These are phyloP conservation scores for Betula pendula DNA, from an alignment of 306 rosid genomes.

Conservation along the genomic window DNA sequence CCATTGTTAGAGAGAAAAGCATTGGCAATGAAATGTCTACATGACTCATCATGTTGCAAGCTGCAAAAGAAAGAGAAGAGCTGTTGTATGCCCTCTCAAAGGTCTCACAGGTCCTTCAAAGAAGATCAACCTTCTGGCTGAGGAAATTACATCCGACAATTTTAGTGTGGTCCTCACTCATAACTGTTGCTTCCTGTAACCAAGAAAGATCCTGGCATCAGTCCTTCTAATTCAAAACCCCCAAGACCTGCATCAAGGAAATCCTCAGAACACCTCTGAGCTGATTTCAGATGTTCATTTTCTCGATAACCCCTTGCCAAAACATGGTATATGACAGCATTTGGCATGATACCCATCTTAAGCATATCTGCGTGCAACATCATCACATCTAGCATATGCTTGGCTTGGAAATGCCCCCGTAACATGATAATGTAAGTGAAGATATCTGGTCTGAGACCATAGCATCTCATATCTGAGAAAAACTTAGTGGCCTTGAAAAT, in stretches of 20 bases:
- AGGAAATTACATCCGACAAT: slow-evolving; percentile 7
- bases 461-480: slow-evolving; percentile 62
- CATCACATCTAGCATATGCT: slow-evolving; percentile 54
- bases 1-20: neutral
- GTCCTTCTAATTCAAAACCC: slow-evolving; percentile 12
- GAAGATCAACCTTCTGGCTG: neutral
- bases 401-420: slow-evolving; percentile 47
- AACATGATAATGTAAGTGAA: slow-evolving; percentile 52
- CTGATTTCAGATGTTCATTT: slow-evolving; percentile 39
- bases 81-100: neutral
- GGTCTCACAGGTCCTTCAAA: neutral
- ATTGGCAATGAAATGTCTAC: neutral
- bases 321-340: slow-evolving; percentile 24
- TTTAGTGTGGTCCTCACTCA: neutral
- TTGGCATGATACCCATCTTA: slow-evolving; percentile 56
- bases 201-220: neutral
- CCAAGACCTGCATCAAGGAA: slow-evolving; percentile 23
- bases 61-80: neutral
- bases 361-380: slow-evolving; percentile 74
- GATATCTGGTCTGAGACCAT: slow-evolving; percentile 52
- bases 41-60: neutral
- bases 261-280: slow-evolving; percentile 34
- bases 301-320: slow-evolving; percentile 52
- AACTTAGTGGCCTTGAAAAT: slow-evolving; percentile 61
- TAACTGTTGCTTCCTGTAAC: slow-evolving; percentile 4